phyloP scores from a whole-genome alignment of 345 rosid genomes.

The Psidium guajava region DNA sequence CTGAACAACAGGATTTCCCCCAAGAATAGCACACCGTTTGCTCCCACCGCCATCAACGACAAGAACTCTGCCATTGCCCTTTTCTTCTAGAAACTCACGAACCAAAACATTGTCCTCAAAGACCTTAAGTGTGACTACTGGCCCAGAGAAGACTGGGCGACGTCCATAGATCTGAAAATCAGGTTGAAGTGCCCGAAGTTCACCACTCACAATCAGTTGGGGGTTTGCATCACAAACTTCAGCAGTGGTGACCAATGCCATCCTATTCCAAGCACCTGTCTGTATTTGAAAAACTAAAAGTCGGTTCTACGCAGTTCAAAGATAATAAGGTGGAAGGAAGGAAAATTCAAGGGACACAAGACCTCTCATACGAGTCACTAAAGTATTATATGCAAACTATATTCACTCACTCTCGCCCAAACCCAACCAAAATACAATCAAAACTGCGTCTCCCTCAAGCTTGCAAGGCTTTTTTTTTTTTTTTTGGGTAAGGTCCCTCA shows the following conservation, averaged over 20 bases:
- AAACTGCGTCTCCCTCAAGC: neutral
- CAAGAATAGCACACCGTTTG: constrained; percentile 11
- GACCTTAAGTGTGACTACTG: constrained; percentile 42
- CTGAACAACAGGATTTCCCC: constrained; percentile 19
- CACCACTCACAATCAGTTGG: constrained; percentile 11
- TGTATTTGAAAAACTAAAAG: neutral
- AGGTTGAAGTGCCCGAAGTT: constrained; percentile 19
- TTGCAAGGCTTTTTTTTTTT: neutral
- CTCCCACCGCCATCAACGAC: constrained; percentile 18
- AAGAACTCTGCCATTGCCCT: constrained; percentile 20
- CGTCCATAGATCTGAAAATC: constrained; percentile 12
- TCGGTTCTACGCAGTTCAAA: neutral
- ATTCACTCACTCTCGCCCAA: neutral
- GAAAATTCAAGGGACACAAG: neutral
- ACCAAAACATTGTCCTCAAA: constrained; percentile 41
- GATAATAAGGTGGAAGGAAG: neutral
- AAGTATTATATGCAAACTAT: neutral
- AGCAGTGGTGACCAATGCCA: constrained; percentile 18
- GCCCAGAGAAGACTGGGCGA: constrained; percentile 18
- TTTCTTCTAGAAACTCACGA: constrained; percentile 46
- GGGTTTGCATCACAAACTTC: constrained; percentile 20
- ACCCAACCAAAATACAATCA: neutral
- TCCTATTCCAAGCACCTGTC: neutral
- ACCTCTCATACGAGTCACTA: neutral
- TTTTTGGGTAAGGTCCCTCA: neutral